Evolutionary conservation across 495 filamentous ascomycete species (phyloP).

Genomic region (Penicillium canescens): DNA sequence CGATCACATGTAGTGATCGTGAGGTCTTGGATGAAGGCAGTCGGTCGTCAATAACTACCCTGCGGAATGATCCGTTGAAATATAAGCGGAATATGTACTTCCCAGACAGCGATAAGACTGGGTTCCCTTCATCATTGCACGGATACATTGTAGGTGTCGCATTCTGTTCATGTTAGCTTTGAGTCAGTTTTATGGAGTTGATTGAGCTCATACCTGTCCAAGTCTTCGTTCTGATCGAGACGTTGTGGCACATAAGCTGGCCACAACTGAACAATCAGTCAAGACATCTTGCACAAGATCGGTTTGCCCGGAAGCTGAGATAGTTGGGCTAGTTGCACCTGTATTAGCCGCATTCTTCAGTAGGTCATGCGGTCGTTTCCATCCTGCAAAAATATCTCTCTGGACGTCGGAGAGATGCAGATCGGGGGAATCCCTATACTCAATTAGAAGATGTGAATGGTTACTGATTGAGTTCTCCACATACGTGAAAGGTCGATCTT

Average conservation of each 20-base stretch:
- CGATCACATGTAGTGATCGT: conserved; percentile 81
- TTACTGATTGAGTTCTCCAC: conserved; percentile 16
- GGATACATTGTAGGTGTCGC: conserved; percentile 73
- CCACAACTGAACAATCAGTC: conserved; percentile 95
- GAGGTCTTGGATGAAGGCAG: conserved; percentile 74
- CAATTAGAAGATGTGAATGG: conserved; percentile 23
- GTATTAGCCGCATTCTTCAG: conserved; percentile 17
- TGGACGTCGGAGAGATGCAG: conserved; percentile 73
- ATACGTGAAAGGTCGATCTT: conserved; percentile 51
- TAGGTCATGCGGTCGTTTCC: conserved; percentile 72
- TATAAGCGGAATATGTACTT: conserved; percentile 91
- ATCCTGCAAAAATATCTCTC: conserved; percentile 69
- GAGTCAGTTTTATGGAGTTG: not conserved
- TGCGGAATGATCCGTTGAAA: conserved; percentile 91
- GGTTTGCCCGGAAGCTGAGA: conserved; percentile 53
- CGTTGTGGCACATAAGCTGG: conserved; percentile 83
- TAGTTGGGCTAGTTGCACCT: conserved; percentile 38
- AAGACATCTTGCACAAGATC: conserved; percentile 94
- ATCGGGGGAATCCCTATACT: conserved; percentile 63
- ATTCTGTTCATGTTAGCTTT: conserved; percentile 50
- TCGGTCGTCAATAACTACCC: conserved; percentile 88
- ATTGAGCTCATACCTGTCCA: conserved; percentile 45
- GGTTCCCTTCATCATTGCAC: conserved; percentile 58
- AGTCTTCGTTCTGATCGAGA: conserved; percentile 63
- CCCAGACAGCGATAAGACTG: conserved; percentile 65